Percentiles rank a stretch among this genome's conserved stretches.
These are phyloP conservation scores for Phoenix roebelenii DNA, from an alignment of 176 grass and related monocot species.

Conservation along the genomic window DNA sequence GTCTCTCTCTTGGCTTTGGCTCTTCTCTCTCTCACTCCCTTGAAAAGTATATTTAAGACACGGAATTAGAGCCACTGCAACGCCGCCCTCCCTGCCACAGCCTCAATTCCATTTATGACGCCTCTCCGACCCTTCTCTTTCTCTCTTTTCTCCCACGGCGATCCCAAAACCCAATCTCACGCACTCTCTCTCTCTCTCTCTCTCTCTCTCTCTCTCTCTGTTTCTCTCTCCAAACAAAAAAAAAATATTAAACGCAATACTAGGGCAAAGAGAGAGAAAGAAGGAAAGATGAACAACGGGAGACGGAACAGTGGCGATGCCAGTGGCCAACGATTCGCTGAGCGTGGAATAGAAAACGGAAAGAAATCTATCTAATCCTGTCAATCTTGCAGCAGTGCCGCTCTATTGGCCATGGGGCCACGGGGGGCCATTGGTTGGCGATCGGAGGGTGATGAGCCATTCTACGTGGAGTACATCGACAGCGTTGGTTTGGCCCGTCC, in stretches of 20 bases:
- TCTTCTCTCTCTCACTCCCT: constrained; percentile 16
- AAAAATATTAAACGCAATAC: constrained; percentile 22
- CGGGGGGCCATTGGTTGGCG: background rate
- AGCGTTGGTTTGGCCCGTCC: constrained; percentile 1
- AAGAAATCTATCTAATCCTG: background rate
- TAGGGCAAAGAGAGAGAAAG: constrained; percentile 10
- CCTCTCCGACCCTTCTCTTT: background rate
- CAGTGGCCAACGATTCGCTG: constrained; percentile 1
- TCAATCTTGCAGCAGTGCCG: background rate
- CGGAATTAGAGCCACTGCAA: constrained; percentile 5
- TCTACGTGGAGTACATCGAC: constrained; percentile 8
- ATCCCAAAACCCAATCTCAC: background rate
- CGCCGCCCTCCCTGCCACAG: constrained; percentile 18
- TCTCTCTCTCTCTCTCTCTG: background rate
- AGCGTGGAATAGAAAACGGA: background rate
- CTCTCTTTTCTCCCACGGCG: background rate
- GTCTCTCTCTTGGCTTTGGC: constrained; percentile 21
- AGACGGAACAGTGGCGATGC: background rate
- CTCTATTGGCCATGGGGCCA: background rate
- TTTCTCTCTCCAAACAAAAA: background rate
- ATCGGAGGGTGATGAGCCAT: background rate
- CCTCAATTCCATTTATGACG: constrained; percentile 28
- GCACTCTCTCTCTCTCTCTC: too few relatives aligned
- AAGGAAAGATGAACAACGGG: background rate
- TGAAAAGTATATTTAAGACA: constrained; percentile 14